phyloP scores from a whole-genome alignment of 805 yeast species.

The Danielia oregonensis region DNA sequence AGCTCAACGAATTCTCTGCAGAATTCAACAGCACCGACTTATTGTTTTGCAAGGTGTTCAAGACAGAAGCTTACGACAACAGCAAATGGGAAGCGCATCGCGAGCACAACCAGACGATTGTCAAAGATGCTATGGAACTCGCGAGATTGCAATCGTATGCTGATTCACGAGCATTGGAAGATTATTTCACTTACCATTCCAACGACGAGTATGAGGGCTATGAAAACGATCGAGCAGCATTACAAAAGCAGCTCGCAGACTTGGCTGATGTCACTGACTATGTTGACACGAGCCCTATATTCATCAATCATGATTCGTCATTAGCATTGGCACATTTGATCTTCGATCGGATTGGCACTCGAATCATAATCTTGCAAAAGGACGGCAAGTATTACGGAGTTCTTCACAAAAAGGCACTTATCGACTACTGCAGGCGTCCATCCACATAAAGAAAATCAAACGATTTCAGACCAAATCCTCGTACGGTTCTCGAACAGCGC shows the following conservation, averaged over 20 bases:
- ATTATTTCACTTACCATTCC: constrained; percentile 4
- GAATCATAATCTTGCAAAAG: constrained; percentile 44
- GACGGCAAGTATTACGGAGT: constrained; percentile 49
- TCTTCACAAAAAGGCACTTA: constrained; percentile 50
- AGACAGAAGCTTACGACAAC: not conserved
- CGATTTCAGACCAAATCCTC: no score
- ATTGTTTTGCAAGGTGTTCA: constrained; percentile 23
- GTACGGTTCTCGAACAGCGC: no score
- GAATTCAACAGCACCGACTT: constrained; percentile 18
- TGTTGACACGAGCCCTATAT: constrained; percentile 45
- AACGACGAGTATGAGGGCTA: constrained; percentile 5
- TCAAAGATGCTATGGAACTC: not conserved
- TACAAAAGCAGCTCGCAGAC: constrained; percentile 16
- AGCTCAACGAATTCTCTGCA: constrained; percentile 26
- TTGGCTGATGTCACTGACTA: constrained; percentile 39
- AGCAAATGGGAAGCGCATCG: not conserved
- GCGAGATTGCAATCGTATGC: not conserved
- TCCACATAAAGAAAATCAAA: no score
- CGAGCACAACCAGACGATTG: not conserved
- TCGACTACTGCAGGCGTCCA: constrained; percentile 41
- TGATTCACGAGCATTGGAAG: not conserved
- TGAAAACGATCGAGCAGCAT: constrained; percentile 6
- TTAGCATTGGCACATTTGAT: constrained; percentile 47
- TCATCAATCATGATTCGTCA: constrained; percentile 45
- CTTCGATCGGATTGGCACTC: constrained; percentile 49